A percentile compares a stretch with the other conserved stretches of the same genome.
Conservation (phyloP, 2,329 filamentous ascomycete genomes). For the Sporothrix globosa region DNA sequence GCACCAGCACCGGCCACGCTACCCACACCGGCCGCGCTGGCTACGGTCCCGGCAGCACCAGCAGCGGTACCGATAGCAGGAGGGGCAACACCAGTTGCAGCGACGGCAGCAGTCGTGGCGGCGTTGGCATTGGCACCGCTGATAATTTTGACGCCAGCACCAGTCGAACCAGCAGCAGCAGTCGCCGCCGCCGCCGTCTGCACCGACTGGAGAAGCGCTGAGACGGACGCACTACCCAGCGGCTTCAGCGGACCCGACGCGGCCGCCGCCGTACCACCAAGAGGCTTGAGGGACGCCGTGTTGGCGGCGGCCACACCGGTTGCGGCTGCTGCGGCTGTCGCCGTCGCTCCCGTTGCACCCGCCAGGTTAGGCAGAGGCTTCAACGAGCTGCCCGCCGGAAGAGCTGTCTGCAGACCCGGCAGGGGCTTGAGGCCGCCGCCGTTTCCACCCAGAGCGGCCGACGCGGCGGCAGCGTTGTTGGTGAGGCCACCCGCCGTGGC, state of each 20-base stretch:
- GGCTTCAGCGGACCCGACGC: conserved; percentile 32
- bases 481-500: not conserved
- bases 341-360: conserved; percentile 15
- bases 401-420: conserved; percentile 30
- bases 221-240: conserved; percentile 27
- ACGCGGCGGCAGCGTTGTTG: conserved; percentile 28
- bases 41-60: too few relatives aligned
- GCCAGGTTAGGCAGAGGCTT: conserved; percentile 35
- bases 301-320: conserved; percentile 27
- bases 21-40: not conserved
- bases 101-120: conserved; percentile 1
- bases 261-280: not conserved
- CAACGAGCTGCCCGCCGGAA: conserved; percentile 17
- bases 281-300: conserved; percentile 26
- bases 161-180: not conserved
- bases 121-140: not conserved
- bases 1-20: not conserved
- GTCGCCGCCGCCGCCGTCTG: not conserved
- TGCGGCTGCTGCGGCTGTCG: not conserved
- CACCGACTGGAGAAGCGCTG: not conserved
- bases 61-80: not conserved
- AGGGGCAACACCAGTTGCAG: not conserved
- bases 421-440: conserved; percentile 34
- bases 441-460: conserved; percentile 24
- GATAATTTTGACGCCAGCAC: not conserved